Conservation (phyloP, 1,284 basidiomycete species). For the Trichosporon sp. region DNA sequence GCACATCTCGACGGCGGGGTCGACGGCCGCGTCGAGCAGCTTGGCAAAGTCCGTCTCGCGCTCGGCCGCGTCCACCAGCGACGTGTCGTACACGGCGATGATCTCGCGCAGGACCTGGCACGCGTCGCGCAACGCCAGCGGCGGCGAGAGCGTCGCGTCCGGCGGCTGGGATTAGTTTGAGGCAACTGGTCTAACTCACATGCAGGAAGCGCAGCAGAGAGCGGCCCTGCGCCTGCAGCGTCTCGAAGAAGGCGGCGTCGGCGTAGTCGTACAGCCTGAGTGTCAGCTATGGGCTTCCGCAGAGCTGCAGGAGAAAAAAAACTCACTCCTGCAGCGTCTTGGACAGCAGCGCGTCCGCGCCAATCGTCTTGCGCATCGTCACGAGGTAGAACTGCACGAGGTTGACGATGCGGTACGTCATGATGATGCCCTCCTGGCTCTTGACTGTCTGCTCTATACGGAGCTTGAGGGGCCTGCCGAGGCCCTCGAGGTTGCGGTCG, state of each 20-base stretch:
- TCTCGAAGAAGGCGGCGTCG: conserved; percentile 77
- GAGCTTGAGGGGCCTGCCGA: conserved; percentile 78
- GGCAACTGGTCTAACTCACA: neutral
- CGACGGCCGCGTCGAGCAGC: conserved; percentile 73
- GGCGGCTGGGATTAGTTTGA: conserved; percentile 57
- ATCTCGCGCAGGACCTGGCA: conserved; percentile 78
- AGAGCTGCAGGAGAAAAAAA: too few relatives aligned
- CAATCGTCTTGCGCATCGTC: conserved; percentile 89
- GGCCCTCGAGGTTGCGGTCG: conserved; percentile 74
- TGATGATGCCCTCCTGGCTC: conserved; percentile 86
- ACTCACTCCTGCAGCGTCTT: conserved; percentile 74
- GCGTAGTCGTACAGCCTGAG: conserved; percentile 71
- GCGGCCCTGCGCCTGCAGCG: conserved; percentile 74
- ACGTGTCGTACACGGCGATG: conserved; percentile 79
- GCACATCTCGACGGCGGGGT: conserved; percentile 76
- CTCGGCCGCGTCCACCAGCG: conserved; percentile 56
- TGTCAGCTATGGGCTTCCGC: neutral
- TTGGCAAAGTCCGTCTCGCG: conserved; percentile 59
- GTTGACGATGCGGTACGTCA: conserved; percentile 85
- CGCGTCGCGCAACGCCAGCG: conserved; percentile 71
- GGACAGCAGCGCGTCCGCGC: conserved; percentile 70
- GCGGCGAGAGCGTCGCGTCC: conserved; percentile 70
- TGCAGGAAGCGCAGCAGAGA: conserved; percentile 66
- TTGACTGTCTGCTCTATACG: conserved; percentile 88
- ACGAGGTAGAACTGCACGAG: conserved; percentile 89